Evolutionary conservation across 192 early-diverging fungal genomes (phyloP).

Genomic region (Lobosporangium transversale): DNA sequence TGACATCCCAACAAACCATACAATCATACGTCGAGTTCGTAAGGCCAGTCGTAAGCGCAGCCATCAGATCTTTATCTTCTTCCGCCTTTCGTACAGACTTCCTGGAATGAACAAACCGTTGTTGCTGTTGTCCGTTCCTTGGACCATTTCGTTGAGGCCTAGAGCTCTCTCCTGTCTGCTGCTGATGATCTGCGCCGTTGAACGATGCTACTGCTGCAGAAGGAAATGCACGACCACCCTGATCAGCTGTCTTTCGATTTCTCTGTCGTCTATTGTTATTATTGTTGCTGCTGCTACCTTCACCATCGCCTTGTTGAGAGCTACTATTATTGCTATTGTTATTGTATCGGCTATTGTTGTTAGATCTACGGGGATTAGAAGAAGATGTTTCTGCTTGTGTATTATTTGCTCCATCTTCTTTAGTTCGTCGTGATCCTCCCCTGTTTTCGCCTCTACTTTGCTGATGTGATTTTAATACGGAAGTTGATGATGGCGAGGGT

Average conservation of each 20-base stretch:
- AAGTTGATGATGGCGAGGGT: background rate
- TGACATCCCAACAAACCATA: conserved; percentile 94
- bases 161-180: conserved; percentile 14
- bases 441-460: conserved; percentile 8
- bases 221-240: conserved; percentile 40
- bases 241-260: conserved; percentile 36
- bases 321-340: conserved; percentile 4
- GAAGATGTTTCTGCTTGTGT: conserved; percentile 22
- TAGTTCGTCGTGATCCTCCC: background rate
- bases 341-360: background rate
- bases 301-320: too few species aligned
- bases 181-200: background rate
- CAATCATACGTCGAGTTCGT: conserved; percentile 86
- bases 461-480: conserved; percentile 8
- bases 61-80: conserved; percentile 66
- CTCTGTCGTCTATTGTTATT: conserved; percentile 30
- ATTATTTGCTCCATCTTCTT: background rate
- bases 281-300: conserved; percentile 4
- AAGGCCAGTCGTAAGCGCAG: conserved; percentile 71
- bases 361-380: background rate
- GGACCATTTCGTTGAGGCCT: conserved; percentile 13
- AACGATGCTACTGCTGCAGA: background rate
- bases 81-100: conserved; percentile 47
- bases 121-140: background rate
- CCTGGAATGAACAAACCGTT: conserved; percentile 1